Evolutionary conservation across 768 basidiomycete genomes (phyloP).

Genomic region (Tylopilus sp.): DNA sequence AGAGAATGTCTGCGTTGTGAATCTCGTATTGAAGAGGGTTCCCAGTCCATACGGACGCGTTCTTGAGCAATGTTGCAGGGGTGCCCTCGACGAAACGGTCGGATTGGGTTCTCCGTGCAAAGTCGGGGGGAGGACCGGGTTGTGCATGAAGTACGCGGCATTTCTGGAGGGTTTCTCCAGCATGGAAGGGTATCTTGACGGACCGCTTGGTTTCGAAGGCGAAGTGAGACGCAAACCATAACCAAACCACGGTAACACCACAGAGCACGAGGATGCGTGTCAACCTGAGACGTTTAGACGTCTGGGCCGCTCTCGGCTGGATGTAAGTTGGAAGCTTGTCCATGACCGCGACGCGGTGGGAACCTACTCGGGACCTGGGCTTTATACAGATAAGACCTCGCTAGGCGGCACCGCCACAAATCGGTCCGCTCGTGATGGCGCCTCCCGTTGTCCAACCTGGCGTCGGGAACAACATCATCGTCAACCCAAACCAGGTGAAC

Average conservation of each 20-base stretch:
- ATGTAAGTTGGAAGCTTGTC: constrained; percentile 27
- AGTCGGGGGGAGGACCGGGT: constrained; percentile 38
- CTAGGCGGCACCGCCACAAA: constrained; percentile 8
- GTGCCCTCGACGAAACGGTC: constrained; percentile 40
- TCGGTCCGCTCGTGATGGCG: background rate
- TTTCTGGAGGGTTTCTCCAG: constrained; percentile 29
- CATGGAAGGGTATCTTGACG: constrained; percentile 27
- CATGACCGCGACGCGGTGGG: constrained; percentile 16
- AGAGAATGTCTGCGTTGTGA: constrained; percentile 35
- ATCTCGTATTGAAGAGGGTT: constrained; percentile 35
- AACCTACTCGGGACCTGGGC: too few relatives aligned
- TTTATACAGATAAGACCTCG: too few relatives aligned
- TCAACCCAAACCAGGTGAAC: constrained; percentile 57
- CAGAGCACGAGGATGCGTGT: constrained; percentile 20
- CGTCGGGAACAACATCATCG: constrained; percentile 58
- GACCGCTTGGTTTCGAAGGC: constrained; percentile 3
- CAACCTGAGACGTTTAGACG: constrained; percentile 4
- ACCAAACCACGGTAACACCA: constrained; percentile 11
- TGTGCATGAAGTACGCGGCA: constrained; percentile 33
- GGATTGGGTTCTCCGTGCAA: constrained; percentile 32
- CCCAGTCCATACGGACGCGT: constrained; percentile 56
- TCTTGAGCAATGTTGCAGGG: constrained; percentile 37
- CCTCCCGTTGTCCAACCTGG: constrained; percentile 66
- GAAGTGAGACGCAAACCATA: constrained; percentile 19
- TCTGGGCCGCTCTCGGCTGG: constrained; percentile 8